phyloP scores from a whole-genome alignment of 2,329 filamentous ascomycete species.

The Ceratocystis cubensis region DNA sequence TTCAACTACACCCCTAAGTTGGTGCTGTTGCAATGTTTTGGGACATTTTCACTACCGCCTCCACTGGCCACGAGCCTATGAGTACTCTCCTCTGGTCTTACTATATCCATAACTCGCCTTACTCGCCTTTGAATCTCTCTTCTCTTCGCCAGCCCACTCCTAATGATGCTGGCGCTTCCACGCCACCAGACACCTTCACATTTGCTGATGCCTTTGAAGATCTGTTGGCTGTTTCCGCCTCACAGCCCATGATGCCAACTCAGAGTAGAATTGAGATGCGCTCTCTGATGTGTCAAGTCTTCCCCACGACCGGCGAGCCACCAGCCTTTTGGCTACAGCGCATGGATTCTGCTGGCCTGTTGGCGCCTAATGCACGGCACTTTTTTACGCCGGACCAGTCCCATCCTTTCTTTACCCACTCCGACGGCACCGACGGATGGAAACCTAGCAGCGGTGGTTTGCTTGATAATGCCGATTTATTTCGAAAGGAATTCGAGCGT shows the following conservation, averaged over 20 bases:
- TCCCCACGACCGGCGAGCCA: conserved; percentile 30
- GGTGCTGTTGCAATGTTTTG: conserved; percentile 15
- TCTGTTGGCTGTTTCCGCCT: conserved; percentile 37
- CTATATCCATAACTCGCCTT: conserved; percentile 28
- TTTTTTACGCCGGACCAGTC: conserved; percentile 19
- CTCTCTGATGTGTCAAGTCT: conserved; percentile 31
- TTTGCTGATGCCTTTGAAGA: conserved; percentile 49
- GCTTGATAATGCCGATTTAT: conserved; percentile 25
- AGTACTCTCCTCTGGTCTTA: conserved; percentile 18
- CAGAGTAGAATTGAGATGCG: conserved; percentile 28
- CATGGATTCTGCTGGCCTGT: conserved; percentile 30
- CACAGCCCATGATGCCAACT: conserved; percentile 33
- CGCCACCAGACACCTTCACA: conserved; percentile 34
- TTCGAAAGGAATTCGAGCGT: conserved; percentile 28
- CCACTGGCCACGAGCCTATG: conserved; percentile 13
- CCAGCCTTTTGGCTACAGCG: conserved; percentile 33
- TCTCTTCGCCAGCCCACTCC: conserved; percentile 38
- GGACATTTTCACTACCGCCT: conserved; percentile 15
- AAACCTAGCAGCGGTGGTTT: background rate
- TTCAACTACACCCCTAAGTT: background rate
- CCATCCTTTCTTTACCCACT: background rate
- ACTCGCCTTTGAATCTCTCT: conserved; percentile 36
- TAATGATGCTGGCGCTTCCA: conserved; percentile 31
- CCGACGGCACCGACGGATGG: background rate
- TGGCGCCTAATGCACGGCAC: conserved; percentile 26